Conservation (phyloP, 495 filamentous ascomycete species). For the Hypoxylon trugodes region DNA sequence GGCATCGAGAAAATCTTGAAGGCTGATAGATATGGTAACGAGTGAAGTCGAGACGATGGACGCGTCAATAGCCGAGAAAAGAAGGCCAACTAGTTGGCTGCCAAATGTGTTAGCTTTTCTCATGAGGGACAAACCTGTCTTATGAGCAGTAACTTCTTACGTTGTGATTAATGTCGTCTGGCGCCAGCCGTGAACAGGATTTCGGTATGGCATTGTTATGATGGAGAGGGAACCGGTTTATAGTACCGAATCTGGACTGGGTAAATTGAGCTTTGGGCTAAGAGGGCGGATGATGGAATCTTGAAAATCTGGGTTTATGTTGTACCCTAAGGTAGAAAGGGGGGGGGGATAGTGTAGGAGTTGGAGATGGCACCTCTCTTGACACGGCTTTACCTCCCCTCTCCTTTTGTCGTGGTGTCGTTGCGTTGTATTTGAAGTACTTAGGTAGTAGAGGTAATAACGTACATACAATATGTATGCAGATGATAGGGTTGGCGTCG, state of each 20-base stretch:
- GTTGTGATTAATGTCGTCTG: constrained; percentile 33
- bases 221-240: background rate
- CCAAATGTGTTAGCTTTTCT: constrained; percentile 3
- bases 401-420: no score
- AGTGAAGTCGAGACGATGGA: constrained; percentile 71
- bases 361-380: no score
- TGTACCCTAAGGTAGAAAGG: no score
- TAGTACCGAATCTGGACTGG: background rate
- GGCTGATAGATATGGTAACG: constrained; percentile 63
- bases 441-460: no score
- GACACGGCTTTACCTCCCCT: no score
- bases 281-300: no score
- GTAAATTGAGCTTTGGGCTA: background rate
- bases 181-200: constrained; percentile 30
- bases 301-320: no score
- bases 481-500: no score
- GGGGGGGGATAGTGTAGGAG: no score
- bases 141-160: constrained; percentile 19
- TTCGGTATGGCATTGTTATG: constrained; percentile 30
- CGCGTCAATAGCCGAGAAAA: constrained; percentile 69
- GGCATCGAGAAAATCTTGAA: constrained; percentile 60
- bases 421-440: no score
- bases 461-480: no score
- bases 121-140: background rate
- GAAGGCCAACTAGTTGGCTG: constrained; percentile 64